Base-by-base conservation (phyloP, 345 rosid genomes). In the Xanthoceras sorbifolium region DNA sequence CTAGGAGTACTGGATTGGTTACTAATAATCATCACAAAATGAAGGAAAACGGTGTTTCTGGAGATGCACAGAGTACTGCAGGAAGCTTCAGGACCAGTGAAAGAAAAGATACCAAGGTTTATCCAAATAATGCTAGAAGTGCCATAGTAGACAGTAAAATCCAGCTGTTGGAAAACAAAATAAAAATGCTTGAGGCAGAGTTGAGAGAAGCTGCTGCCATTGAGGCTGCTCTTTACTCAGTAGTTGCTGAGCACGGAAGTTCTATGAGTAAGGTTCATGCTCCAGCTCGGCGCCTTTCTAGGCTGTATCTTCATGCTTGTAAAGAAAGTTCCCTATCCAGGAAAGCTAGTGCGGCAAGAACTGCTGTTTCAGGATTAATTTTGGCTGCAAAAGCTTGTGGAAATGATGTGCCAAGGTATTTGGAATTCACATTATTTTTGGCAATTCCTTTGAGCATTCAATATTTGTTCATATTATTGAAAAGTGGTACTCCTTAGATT, bases 341-440 rank as follows among this genome's bases (percentile, higher is more conserved):
- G 80, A 86, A 88, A 87, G 92, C 91, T 34, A 85, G 84, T 82
- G 97, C 94, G 54, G 94, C 97, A 72, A 88, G 86, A 90, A 93
- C 90, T 85, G 89, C 86, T 36, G 86, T 90, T 79, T 95, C 97
- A 15, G 96, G 98, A 69, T 77, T 95, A 75, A 86, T 89, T 78
- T 84, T 91, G 83, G 93, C 89, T 3, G 92, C 97, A 74, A 95
- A 95, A 86, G 95, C 98, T 64, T 95, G 99, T 77, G 98, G 99
- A 69, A 91, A 93, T 75, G 99, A 95, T 78, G 97, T 93, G 75
- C 93, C 99, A 3, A 94, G 98, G 98, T 94, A 89, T 54, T 65
- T 9, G 9, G 32, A 31, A 18, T 5, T 60, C 64, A 59, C 63
- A 26, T 77, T 34, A 60, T 44, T 59, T 50, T 71, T 10, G 25